A percentile compares a stretch with the other conserved stretches of the same genome.
phyloP scores from a whole-genome alignment of 78 protist genomes.

The Planoprotostelium fungivorum region DNA sequence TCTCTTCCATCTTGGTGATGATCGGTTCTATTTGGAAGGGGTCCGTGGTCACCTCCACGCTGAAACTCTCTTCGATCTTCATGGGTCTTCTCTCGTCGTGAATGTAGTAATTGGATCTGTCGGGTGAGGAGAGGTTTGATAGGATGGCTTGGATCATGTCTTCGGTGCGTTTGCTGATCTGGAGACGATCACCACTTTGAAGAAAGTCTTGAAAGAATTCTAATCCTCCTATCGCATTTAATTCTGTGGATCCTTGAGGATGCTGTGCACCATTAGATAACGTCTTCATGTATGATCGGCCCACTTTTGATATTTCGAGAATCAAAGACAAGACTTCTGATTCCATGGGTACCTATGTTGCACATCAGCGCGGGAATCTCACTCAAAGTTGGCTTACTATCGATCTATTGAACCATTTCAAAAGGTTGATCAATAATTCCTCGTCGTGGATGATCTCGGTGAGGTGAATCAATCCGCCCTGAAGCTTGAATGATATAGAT shows the following conservation, averaged over 20 bases:
- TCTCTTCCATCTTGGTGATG: not conserved
- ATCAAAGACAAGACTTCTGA: not conserved
- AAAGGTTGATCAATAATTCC: not conserved
- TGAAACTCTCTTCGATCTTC: not conserved
- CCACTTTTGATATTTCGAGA: not conserved
- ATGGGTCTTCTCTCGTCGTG: not conserved
- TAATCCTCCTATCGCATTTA: not conserved
- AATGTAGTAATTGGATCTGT: not conserved
- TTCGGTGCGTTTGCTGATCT: not conserved
- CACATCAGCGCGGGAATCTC: not conserved
- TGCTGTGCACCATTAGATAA: not conserved
- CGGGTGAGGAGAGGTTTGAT: not conserved
- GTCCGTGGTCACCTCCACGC: not conserved
- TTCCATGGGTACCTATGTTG: not conserved
- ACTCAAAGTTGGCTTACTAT: not conserved
- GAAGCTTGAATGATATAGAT: not conserved
- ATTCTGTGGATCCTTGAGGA: not conserved
- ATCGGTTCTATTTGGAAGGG: not conserved
- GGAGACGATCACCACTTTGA: not conserved
- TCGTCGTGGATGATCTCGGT: not conserved
- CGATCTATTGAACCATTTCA: not conserved
- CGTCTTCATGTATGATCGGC: too few relatives aligned
- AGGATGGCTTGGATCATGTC: not conserved
- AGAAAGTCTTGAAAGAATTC: not conserved
- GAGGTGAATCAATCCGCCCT: not conserved